phyloP scores from a whole-genome alignment of 73 alveolate species.

The Uronychia binucleata region DNA sequence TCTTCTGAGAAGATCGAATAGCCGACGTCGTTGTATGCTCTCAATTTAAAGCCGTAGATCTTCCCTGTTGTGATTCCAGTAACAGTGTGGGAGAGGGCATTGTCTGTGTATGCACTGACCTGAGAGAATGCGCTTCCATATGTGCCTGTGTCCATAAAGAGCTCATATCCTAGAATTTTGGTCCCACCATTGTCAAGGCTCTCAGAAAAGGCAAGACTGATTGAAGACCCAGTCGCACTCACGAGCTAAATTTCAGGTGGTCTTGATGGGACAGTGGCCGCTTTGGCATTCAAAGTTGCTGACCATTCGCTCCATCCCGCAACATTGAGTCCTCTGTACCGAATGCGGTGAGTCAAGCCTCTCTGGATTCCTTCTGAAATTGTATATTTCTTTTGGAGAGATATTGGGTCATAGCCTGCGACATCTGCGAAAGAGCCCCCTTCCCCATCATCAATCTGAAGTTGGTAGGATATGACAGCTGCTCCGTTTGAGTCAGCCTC shows the following conservation, averaged over 20 bases:
- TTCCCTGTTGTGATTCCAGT: conserved; percentile 18
- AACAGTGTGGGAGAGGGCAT: conserved; percentile 27
- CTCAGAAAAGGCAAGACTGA: conserved; percentile 23
- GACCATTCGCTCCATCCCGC: conserved; percentile 69
- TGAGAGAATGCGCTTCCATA: conserved; percentile 38
- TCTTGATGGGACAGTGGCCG: conserved; percentile 50
- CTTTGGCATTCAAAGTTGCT: conserved; percentile 9
- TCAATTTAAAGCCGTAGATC: conserved; percentile 36
- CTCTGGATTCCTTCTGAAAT: conserved; percentile 29
- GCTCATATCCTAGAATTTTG: conserved; percentile 14
- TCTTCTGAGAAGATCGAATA: conserved; percentile 50
- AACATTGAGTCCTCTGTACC: conserved; percentile 51
- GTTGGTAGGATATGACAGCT: conserved; percentile 42
- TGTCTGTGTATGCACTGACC: conserved; percentile 22
- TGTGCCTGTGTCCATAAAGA: conserved; percentile 46
- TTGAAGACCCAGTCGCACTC: conserved; percentile 32
- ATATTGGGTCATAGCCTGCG: conserved; percentile 46
- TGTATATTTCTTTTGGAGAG: conserved; percentile 30
- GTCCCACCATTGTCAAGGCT: conserved; percentile 52
- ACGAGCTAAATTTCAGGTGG: conserved; percentile 51
- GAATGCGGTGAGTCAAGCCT: conserved; percentile 48
- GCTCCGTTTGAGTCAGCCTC: conserved; percentile 36
- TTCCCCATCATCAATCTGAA: conserved; percentile 60
- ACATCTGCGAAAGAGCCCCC: conserved; percentile 50
- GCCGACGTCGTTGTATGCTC: conserved; percentile 47